Evolutionary conservation across 805 yeast species (phyloP).

Genomic region (Candida ulmi): DNA sequence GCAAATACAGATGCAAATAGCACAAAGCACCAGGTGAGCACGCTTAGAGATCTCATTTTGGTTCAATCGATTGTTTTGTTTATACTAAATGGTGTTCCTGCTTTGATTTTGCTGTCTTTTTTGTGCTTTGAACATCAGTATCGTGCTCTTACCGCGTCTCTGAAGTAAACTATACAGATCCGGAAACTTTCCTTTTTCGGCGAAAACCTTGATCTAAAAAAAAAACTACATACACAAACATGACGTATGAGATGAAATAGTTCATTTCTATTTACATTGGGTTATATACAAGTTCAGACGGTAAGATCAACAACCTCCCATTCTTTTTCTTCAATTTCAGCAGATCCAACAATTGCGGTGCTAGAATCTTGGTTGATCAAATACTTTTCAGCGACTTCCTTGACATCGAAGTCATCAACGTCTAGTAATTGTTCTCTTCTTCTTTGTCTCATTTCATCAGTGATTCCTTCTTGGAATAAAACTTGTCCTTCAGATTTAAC

Average conservation of each 20-base stretch:
- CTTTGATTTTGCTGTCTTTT: constrained; percentile 2
- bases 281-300: constrained; percentile 1
- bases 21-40: constrained; percentile 11
- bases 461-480: constrained; percentile 60
- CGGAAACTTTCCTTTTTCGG: no score
- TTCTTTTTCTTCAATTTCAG: constrained; percentile 6
- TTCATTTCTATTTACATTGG: no score
- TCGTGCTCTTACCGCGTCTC: not conserved
- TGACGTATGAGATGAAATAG: no score
- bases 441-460: constrained; percentile 72
- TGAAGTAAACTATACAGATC: not conserved
- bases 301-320: constrained; percentile 20
- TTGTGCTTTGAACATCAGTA: not conserved
- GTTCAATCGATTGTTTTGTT: no score
- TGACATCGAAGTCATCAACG: constrained; percentile 57
- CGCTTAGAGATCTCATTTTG: constrained; percentile 10
- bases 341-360: constrained; percentile 42
- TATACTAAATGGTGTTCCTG: not conserved
- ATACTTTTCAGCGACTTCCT: constrained; percentile 63
- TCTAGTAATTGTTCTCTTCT: constrained; percentile 73
- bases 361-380: constrained; percentile 29
- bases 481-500: constrained; percentile 72
- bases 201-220: no score
- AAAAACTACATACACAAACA: no score
- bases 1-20: constrained; percentile 24